These are phyloP conservation scores for Leccinum boreale DNA, from an alignment of 768 basidiomycete genomes.

Conservation along the genomic window DNA sequence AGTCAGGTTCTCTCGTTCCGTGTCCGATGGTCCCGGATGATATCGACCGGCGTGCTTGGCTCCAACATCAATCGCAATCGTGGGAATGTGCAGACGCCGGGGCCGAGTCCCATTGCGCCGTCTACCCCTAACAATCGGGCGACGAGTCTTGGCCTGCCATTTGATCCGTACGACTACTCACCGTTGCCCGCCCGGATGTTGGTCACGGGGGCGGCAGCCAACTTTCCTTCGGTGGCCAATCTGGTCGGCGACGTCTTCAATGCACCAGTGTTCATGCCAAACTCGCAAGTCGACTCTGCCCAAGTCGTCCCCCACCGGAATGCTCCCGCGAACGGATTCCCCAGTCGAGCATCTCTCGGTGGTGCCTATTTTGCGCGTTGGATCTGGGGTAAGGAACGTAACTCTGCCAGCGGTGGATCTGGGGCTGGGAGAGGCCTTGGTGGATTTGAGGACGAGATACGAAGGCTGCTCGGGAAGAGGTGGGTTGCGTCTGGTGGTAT, in stretches of 20 bases:
- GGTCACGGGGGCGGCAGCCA: conserved; percentile 76
- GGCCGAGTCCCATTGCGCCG: conserved; percentile 23
- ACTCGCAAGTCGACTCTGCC: conserved; percentile 74
- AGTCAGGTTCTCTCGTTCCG: conserved; percentile 80
- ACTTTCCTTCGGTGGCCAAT: conserved; percentile 80
- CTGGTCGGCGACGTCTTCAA: conserved; percentile 83
- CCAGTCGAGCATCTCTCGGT: conserved; percentile 67
- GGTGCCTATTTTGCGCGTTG: conserved; percentile 79
- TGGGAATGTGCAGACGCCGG: conserved; percentile 31
- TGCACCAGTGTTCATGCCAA: conserved; percentile 71
- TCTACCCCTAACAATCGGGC: conserved; percentile 25
- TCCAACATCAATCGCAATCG: conserved; percentile 30
- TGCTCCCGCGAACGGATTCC: conserved; percentile 66
- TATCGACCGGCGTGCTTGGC: conserved; percentile 65
- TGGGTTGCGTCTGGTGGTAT: conserved; percentile 67
- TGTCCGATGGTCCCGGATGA: conserved; percentile 75
- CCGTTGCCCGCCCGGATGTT: conserved; percentile 65
- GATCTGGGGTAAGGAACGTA: conserved; percentile 74
- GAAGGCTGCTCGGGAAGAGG: conserved; percentile 64
- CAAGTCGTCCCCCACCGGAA: conserved; percentile 68
- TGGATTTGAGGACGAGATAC: conserved; percentile 79
- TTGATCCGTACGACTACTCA: conserved; percentile 74
- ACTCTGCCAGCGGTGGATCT: conserved; percentile 25
- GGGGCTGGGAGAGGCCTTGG: conserved; percentile 41
- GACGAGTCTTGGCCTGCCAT: conserved; percentile 57